Evolutionary conservation across 768 basidiomycete genomes (phyloP).

Genomic region (Russula abietina): DNA sequence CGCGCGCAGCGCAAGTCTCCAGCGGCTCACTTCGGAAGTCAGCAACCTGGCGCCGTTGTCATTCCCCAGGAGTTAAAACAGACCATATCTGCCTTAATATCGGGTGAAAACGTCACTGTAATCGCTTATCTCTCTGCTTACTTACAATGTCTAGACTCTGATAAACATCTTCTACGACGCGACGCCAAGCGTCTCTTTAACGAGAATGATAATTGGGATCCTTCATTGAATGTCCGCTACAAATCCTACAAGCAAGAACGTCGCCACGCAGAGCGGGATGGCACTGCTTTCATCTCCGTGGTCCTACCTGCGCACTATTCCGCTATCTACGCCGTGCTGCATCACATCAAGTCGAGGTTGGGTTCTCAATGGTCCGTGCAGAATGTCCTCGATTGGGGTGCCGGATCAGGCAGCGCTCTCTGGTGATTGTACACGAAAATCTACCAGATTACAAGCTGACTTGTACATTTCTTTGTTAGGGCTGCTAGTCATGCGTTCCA

Average conservation of each 20-base stretch:
- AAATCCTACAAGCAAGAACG: slow-evolving; percentile 51
- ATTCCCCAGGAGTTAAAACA: slow-evolving; percentile 67
- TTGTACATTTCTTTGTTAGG: slow-evolving; percentile 37
- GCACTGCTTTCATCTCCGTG: slow-evolving; percentile 78
- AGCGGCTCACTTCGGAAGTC: slow-evolving; percentile 75
- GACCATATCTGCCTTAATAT: slow-evolving; percentile 61
- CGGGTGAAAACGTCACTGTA: slow-evolving; percentile 38
- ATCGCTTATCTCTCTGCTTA: background rate
- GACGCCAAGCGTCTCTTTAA: slow-evolving; percentile 70
- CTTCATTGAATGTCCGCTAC: slow-evolving; percentile 52
- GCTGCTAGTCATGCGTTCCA: slow-evolving; percentile 64
- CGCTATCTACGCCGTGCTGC: slow-evolving; percentile 68
- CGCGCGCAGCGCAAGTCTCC: slow-evolving; percentile 59
- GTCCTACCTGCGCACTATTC: slow-evolving; percentile 85
- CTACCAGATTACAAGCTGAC: background rate
- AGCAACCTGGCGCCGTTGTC: slow-evolving; percentile 61
- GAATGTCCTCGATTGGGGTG: slow-evolving; percentile 77
- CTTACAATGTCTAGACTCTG: slow-evolving; percentile 41
- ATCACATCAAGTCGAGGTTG: slow-evolving; percentile 57
- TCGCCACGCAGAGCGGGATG: slow-evolving; percentile 62
- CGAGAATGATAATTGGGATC: slow-evolving; percentile 47
- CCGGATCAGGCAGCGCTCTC: slow-evolving; percentile 74
- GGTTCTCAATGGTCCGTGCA: slow-evolving; percentile 55
- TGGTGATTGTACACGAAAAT: slow-evolving; percentile 45
- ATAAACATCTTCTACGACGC: slow-evolving; percentile 57